These are phyloP conservation scores for Macrotyloma uniflorum DNA, from an alignment of 306 rosid genomes.

Conservation along the genomic window DNA sequence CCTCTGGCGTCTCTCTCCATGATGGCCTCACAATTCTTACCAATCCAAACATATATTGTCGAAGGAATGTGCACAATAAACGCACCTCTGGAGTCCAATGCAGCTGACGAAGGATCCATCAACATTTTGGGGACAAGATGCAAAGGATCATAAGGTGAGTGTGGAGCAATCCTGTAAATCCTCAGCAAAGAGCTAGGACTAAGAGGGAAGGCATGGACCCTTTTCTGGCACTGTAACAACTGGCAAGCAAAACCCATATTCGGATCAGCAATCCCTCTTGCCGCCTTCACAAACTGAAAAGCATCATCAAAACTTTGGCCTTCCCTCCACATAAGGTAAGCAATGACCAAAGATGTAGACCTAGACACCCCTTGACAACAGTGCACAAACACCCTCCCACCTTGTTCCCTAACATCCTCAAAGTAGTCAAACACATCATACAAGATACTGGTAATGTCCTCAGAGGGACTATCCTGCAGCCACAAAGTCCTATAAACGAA, in stretches of 20 bases:
- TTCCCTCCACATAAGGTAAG: slow-evolving; percentile 99
- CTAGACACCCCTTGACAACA: slow-evolving; percentile 99
- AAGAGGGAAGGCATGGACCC: slow-evolving; percentile 96
- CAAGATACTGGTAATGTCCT: slow-evolving; percentile 93
- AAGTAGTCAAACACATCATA: slow-evolving; percentile 97
- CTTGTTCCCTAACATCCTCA: slow-evolving; percentile 93
- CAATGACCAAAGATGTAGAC: slow-evolving; percentile 96
- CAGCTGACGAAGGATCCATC: slow-evolving; percentile 70
- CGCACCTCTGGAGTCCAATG: slow-evolving; percentile 94
- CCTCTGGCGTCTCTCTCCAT: slow-evolving; percentile 99
- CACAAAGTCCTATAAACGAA: slow-evolving; percentile 93
- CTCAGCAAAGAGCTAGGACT: slow-evolving; percentile 98
- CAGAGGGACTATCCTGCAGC: slow-evolving; percentile 97
- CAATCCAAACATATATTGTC: slow-evolving; percentile 93
- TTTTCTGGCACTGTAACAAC: slow-evolving; percentile 93
- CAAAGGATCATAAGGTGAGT: slow-evolving; percentile 94
- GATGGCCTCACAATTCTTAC: slow-evolving; percentile 76
- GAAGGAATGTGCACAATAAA: slow-evolving; percentile 82
- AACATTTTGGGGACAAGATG: slow-evolving; percentile 98
- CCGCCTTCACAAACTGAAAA: slow-evolving; percentile 98
- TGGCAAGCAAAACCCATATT: slow-evolving; percentile 99
- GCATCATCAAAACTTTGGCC: slow-evolving; percentile 99
- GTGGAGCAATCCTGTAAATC: slow-evolving; percentile 93
- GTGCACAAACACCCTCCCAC: slow-evolving; percentile 96
- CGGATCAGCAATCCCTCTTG: slow-evolving; percentile 98